Conservation (phyloP, 768 basidiomycete genomes). For the Macrolepiota dolichaula region DNA sequence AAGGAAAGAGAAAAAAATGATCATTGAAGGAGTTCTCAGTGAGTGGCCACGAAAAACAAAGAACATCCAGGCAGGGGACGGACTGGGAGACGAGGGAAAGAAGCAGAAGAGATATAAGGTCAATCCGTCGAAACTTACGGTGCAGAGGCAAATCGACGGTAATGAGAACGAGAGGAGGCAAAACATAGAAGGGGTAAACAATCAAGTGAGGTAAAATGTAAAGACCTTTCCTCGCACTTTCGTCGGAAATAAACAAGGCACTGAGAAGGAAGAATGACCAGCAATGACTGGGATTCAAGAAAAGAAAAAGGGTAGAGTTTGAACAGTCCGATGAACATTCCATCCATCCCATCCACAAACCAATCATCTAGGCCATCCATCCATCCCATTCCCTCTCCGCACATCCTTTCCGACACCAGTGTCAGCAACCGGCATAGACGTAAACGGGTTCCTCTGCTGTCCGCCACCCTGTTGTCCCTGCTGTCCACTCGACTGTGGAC, state of each 20-base stretch:
- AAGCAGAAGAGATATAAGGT: background rate
- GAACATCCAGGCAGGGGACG: background rate
- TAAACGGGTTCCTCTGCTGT: conserved; percentile 40
- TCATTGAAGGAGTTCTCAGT: conserved; percentile 4
- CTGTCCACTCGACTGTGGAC: background rate
- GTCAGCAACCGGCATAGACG: conserved; percentile 12
- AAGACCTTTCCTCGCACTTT: conserved; percentile 3
- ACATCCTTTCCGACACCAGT: conserved; percentile 45
- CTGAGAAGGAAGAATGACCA: conserved; percentile 2
- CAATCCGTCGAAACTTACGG: background rate
- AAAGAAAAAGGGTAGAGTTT: background rate
- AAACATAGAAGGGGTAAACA: conserved; percentile 5
- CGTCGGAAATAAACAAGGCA: conserved; percentile 1
- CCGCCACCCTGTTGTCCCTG: conserved; percentile 10
- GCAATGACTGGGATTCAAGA: conserved; percentile 7
- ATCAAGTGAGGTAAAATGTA: background rate
- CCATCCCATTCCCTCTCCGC: conserved; percentile 63
- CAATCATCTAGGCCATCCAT: conserved; percentile 70
- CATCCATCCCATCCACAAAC: background rate
- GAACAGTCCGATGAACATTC: background rate
- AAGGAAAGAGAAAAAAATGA: background rate
- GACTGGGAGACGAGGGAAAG: background rate
- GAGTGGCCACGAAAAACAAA: conserved; percentile 6
- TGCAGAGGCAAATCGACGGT: background rate
- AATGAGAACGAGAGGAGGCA: background rate